These are phyloP conservation scores for Toxoplasma gondii DNA, from an alignment of 169 alveolate genomes.

Conservation along the genomic window DNA sequence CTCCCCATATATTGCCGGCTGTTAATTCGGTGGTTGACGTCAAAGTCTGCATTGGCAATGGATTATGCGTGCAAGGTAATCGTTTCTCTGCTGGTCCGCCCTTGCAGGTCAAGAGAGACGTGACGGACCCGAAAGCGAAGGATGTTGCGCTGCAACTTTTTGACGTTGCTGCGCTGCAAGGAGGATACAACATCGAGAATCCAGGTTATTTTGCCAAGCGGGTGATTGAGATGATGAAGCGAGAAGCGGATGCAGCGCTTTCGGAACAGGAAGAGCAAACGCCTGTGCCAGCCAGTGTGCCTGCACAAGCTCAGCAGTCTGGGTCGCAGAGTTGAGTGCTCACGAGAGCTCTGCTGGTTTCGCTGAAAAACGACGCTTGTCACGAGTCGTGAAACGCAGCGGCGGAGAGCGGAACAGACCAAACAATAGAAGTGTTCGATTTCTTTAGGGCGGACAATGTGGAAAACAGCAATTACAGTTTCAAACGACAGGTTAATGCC, in stretches of 20 bases:
- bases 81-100: neutral
- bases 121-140: slow-evolving; percentile 34
- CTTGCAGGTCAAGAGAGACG: slow-evolving; percentile 42
- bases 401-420: neutral
- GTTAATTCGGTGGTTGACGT: too few species aligned
- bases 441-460: neutral
- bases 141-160: slow-evolving; percentile 39
- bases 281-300: neutral
- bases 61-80: too few species aligned
- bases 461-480: neutral
- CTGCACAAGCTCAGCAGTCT: neutral
- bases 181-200: slow-evolving; percentile 83
- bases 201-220: slow-evolving; percentile 82
- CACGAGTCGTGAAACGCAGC: neutral
- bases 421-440: neutral
- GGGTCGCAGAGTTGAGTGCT: neutral
- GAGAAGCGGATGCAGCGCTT: slow-evolving; percentile 76
- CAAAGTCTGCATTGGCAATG: too few species aligned
- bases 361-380: neutral
- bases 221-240: slow-evolving; percentile 80
- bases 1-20: too few species aligned
- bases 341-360: neutral
- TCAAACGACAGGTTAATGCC: neutral
- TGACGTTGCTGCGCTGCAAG: slow-evolving; percentile 62
- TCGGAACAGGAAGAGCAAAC: neutral